Evolutionary conservation across 179 eudicot genomes (phyloP), one percentile per base, ranked within the genome.

Genomic region (Sideroxylon spinosum): DNA sequence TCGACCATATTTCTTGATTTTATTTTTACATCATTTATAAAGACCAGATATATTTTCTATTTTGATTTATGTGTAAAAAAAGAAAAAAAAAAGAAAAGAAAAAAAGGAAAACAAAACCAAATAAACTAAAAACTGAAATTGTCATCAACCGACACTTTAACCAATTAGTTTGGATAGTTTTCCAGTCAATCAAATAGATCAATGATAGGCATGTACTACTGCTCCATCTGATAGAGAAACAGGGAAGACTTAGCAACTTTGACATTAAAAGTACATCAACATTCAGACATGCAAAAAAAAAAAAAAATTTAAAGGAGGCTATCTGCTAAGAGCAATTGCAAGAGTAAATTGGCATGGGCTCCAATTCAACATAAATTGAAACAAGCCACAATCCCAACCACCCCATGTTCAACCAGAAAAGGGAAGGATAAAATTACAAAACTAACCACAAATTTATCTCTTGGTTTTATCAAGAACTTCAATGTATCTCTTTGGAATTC

Each of bases 391-490:
- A 46, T 48, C 57, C 48, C 44, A 48, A 56, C 44, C 1, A 37
- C 44, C 44, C 44, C 44, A 6, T 23, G 49, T 55, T 16, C 4
- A 16, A 29, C n/a, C 23, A 79, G 44, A 59, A 75, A 55, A 48
- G 59, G 65, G 37, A 68, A 59, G 29, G 49, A 75, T 19, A 22
- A 55, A 49, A 7, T 62, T 48, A 22, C 9, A 68, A 79, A 76
- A 67, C 65, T 76, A 13, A 53, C 65, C 79, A 66, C 12, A 64
- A 70, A 26, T 37, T 32, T 85, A 94, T 82, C 60, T 92, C 86
- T 79, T 93, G 71, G 99, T 92, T 85, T 93, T 95, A 80, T 95
- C 97, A 64, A 82, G 80, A 50, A 95, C 98, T 89, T 95, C 98
- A 76, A 95, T 95, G 85, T 88, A 93, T 87, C 87, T 89, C 86